A percentile compares a stretch with the other conserved stretches of the same genome.
Conservation (phyloP, 1,284 basidiomycete species). For the Cryptococcus depauperatus region DNA sequence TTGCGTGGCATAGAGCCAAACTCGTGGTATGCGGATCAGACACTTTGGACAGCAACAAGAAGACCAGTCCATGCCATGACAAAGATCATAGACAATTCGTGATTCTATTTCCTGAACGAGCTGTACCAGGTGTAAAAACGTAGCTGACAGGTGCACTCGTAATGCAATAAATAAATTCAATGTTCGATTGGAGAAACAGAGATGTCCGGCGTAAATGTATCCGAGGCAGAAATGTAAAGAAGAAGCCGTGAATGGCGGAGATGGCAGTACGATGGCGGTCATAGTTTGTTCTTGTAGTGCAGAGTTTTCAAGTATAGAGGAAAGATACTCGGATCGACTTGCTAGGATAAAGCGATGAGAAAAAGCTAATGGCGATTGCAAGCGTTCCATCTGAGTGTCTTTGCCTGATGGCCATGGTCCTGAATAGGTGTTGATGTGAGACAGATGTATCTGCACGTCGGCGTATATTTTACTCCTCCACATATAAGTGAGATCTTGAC, state of each 20-base stretch:
- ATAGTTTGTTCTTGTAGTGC: conserved; percentile 45
- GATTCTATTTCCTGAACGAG: conserved; percentile 73
- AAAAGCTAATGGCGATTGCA: conserved; percentile 58
- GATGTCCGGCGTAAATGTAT: conserved; percentile 74
- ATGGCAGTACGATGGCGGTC: conserved; percentile 60
- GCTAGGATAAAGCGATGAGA: conserved; percentile 88
- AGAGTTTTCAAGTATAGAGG: conserved; percentile 39
- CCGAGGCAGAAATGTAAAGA: conserved; percentile 91
- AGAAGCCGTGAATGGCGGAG: conserved; percentile 89
- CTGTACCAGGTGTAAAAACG: conserved; percentile 69
- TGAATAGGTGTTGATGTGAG: no score
- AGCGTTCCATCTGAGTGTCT: conserved; percentile 21
- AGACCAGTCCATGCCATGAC: conserved; percentile 72
- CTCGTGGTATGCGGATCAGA: no score
- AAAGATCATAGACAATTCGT: conserved; percentile 73
- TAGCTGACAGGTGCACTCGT: conserved; percentile 73
- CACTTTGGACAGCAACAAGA: conserved; percentile 78
- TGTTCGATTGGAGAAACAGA: conserved; percentile 82
- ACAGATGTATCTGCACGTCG: conserved; percentile 72
- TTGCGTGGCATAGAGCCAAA: no score
- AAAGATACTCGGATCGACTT: conserved; percentile 82
- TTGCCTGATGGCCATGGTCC: no score
- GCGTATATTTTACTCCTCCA: conserved; percentile 88
- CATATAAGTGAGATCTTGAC: conserved; percentile 80
- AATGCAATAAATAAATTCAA: conserved; percentile 90